Conservation (phyloP, 805 yeast genomes). For the Wickerhamiella azyma region DNA sequence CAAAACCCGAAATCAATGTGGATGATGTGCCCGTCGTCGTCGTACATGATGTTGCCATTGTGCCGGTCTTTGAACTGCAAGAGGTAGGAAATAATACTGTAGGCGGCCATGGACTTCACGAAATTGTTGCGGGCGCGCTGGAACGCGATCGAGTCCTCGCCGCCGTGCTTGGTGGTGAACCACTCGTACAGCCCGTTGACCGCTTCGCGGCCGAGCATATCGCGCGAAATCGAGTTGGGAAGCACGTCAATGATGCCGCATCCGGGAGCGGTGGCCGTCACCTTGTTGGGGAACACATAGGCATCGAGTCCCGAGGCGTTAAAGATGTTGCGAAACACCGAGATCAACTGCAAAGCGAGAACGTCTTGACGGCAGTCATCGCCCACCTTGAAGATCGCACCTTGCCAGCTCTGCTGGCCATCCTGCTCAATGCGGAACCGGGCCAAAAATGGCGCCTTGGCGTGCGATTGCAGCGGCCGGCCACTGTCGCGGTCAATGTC, state of each 20-base stretch:
- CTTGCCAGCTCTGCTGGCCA: constrained; percentile 60
- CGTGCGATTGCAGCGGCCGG: constrained; percentile 90
- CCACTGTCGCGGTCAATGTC: constrained; percentile 90
- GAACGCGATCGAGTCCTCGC: constrained; percentile 79
- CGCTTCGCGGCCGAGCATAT: constrained; percentile 97
- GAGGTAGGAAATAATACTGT: constrained; percentile 78
- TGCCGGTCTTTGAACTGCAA: constrained; percentile 81
- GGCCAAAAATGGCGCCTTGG: constrained; percentile 98
- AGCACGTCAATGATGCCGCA: constrained; percentile 97
- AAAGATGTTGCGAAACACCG: constrained; percentile 88
- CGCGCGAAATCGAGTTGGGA: constrained; percentile 90
- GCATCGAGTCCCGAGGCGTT: constrained; percentile 75
- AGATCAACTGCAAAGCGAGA: constrained; percentile 78
- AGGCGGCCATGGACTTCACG: constrained; percentile 84
- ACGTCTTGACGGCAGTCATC: constrained; percentile 98
- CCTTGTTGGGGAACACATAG: constrained; percentile 84
- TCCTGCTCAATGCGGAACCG: constrained; percentile 67
- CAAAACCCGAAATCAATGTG: constrained; percentile 98
- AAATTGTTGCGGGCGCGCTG: constrained; percentile 87
- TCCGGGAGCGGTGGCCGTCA: constrained; percentile 97
- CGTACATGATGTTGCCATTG: constrained; percentile 86
- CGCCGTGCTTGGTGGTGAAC: constrained; percentile 82
- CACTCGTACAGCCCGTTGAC: constrained; percentile 93
- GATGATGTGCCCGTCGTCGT: constrained; percentile 84
- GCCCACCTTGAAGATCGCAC: constrained; percentile 97